Conservation (phyloP, 2,329 filamentous ascomycete genomes). For the Alternaria sp. region DNA sequence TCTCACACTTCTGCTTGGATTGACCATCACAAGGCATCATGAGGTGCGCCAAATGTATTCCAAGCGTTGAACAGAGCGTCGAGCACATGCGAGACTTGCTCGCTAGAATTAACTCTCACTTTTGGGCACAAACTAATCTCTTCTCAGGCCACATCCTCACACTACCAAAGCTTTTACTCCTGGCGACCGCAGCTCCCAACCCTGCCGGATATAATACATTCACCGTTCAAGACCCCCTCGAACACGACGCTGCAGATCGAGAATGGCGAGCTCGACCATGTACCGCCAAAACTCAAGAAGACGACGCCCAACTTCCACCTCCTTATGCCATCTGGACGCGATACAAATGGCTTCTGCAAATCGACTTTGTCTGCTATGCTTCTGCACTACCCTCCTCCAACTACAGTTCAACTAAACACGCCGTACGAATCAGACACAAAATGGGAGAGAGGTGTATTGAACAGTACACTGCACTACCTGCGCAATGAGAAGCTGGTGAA, state of each 20-base stretch:
- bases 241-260: conserved; percentile 48
- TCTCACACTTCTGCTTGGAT: conserved; percentile 31
- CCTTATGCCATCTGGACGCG: conserved; percentile 60
- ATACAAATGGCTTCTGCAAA: conserved; percentile 64
- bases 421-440: conserved; percentile 32
- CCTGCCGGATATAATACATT: conserved; percentile 35
- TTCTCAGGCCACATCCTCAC: conserved; percentile 35
- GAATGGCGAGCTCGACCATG: conserved; percentile 39
- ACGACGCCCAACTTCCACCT: conserved; percentile 61
- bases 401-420: conserved; percentile 59
- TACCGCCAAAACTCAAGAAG: conserved; percentile 45
- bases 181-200: conserved; percentile 41
- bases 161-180: conserved; percentile 38
- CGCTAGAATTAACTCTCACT: background rate
- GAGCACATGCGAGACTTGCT: background rate
- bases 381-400: conserved; percentile 67
- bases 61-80: background rate
- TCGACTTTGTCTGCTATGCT: conserved; percentile 65
- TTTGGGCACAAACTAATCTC: conserved; percentile 11
- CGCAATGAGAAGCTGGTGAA: conserved; percentile 58
- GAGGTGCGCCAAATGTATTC: conserved; percentile 28
- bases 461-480: conserved; percentile 59
- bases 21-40: conserved; percentile 30
- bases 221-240: conserved; percentile 44
- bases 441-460: conserved; percentile 57